Percentiles rank a stretch among this genome's conserved stretches.
Conservation (phyloP, 108 stramenopile species). For the Parmales sp. region DNA sequence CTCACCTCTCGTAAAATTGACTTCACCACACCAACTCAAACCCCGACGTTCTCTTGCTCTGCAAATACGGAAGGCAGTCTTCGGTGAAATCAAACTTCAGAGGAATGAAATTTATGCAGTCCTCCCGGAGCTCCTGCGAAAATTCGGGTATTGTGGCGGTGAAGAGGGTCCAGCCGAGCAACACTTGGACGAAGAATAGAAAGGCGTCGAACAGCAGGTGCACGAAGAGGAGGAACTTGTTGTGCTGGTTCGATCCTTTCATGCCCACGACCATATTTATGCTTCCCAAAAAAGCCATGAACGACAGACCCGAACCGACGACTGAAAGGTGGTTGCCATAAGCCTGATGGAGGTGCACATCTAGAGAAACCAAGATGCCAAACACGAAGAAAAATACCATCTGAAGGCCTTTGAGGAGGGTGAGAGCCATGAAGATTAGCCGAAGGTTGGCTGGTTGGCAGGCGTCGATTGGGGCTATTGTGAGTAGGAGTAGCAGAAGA, state of each 20-base stretch:
- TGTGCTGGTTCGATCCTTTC: not conserved
- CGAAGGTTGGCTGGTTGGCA: not conserved
- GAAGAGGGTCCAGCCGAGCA: not conserved
- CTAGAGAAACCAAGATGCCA: not conserved
- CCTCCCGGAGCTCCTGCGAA: not conserved
- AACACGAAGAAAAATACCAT: not conserved
- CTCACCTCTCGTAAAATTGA: constrained; percentile 23
- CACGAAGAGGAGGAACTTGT: not conserved
- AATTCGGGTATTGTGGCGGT: not conserved
- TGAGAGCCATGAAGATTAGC: not conserved
- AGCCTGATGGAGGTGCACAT: not conserved
- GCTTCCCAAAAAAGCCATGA: not conserved
- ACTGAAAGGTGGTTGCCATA: not conserved
- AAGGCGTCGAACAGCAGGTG: not conserved
- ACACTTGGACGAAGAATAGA: not conserved
- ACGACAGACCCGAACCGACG: not conserved
- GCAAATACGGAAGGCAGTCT: not conserved
- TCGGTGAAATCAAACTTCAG: not conserved
- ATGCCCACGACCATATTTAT: not conserved
- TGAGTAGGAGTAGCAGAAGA: too few relatives aligned
- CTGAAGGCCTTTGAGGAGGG: not conserved
- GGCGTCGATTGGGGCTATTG: too few relatives aligned
- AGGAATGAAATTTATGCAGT: not conserved
- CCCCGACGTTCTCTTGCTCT: constrained; percentile 14
- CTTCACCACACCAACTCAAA: constrained; percentile 30